phyloP scores from a whole-genome alignment of 2,329 filamentous ascomycete species.

The Fusarium tupiense region DNA sequence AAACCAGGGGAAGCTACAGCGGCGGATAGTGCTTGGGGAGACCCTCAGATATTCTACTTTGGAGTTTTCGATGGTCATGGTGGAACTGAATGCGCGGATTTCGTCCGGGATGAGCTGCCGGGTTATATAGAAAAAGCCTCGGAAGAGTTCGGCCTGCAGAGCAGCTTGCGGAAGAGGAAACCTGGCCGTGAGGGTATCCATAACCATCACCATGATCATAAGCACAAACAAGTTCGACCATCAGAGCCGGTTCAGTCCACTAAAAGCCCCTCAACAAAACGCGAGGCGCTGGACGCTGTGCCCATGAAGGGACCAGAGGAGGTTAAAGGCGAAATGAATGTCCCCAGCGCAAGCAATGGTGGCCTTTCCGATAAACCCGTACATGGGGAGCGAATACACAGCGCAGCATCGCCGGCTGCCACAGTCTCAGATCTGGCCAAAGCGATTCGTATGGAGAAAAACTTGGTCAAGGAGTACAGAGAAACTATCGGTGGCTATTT shows the following conservation, averaged over 20 bases:
- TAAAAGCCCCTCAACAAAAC: slow-evolving; percentile 33
- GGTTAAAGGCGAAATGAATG: slow-evolving; percentile 50
- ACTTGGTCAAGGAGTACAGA: slow-evolving; percentile 81
- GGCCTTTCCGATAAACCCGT: slow-evolving; percentile 49
- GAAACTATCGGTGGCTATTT: slow-evolving; percentile 94
- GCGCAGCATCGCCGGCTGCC: slow-evolving; percentile 57
- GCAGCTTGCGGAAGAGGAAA: slow-evolving; percentile 69
- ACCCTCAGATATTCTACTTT: slow-evolving; percentile 98
- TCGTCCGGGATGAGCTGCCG: slow-evolving; percentile 85
- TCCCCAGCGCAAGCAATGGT: slow-evolving; percentile 47
- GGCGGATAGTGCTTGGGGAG: slow-evolving; percentile 82
- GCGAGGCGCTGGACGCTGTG: slow-evolving; percentile 48
- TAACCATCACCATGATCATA: slow-evolving; percentile 35
- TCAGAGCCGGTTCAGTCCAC: slow-evolving; percentile 10
- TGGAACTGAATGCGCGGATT: slow-evolving; percentile 86
- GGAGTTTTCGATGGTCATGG: slow-evolving; percentile 97
- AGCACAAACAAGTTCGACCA: slow-evolving; percentile 21
- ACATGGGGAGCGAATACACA: slow-evolving; percentile 50
- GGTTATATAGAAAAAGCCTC: slow-evolving; percentile 88
- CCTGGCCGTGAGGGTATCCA: slow-evolving; percentile 41
- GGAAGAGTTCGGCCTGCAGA: slow-evolving; percentile 78
- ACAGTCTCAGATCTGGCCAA: slow-evolving; percentile 65
- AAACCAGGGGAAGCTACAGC: slow-evolving; percentile 69
- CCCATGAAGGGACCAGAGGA: slow-evolving; percentile 62
- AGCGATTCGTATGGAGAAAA: slow-evolving; percentile 74